Evolutionary conservation across 1,284 basidiomycete species (phyloP), one percentile per base, ranked within the genome.

Genomic region (Sporisorium reilianum): DNA sequence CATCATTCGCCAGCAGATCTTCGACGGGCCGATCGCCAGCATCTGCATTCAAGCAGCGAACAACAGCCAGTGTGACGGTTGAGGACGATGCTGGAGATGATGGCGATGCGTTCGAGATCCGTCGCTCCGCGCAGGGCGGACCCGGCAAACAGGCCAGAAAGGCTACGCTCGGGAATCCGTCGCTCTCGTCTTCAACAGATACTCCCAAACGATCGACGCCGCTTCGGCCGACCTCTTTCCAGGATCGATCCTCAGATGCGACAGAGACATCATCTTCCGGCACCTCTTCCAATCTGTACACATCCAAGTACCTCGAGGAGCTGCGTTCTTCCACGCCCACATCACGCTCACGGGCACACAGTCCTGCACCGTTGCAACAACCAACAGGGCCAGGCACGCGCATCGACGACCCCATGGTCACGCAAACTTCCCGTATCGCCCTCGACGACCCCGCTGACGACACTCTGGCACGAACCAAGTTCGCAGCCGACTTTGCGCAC

Each of bases 291-390:
- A 60, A 11, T 12, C 23, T 64, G 1, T 75, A 75, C 55, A 70
- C 72, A 18, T 70, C 67, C 11, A 64, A 59, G 22, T 64, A 66
- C 28, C 51, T 75, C 8, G 64, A 62, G 22, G 72, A 75, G 50
- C 60, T 75, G 10, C 59, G 64, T 22, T 51, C 63, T 9, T 63
- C 72, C 14, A 75, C 72, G 0, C 72, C 72, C 5, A 66, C 64
- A 0, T 22, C 52, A 2, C 48, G 48, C 5, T 52, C 64, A 12
- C 46, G 73, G 5, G 52, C 57, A 23, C 51, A 53, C 38, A 69
- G 63, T 25, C 67, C 67, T 10, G 25, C 49, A 3, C 25, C 62
- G 1, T 3, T 28, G 1, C 42, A 34, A 4, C 42, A 34, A 10
- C 30, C 44, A 6, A 23, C 26, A 12, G 69, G 64, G 0, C 68